Conservation (phyloP, 129 eudicot genomes). For the Lactuca saligna region DNA sequence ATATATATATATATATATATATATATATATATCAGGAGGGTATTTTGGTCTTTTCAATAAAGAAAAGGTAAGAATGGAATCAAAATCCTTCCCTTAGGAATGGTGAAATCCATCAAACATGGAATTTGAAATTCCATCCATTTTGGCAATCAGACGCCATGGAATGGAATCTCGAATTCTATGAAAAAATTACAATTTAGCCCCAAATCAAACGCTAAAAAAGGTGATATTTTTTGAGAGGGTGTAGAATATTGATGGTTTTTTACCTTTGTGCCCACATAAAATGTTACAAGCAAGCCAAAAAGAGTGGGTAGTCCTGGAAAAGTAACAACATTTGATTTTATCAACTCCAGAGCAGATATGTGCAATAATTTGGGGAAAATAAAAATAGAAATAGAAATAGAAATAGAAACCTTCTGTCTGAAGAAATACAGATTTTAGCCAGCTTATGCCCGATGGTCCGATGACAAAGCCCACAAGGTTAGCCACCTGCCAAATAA, state of each 20-base stretch:
- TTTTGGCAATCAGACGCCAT: too few relatives aligned
- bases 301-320: conserved; percentile 76
- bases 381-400: conserved; percentile 9
- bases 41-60: too few relatives aligned
- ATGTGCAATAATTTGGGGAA: conserved; percentile 5
- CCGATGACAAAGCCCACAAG: conserved; percentile 97
- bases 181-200: too few relatives aligned
- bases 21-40: too few relatives aligned
- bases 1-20: too few relatives aligned
- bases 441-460: conserved; percentile 86
- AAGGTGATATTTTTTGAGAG: too few relatives aligned
- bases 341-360: conserved; percentile 1
- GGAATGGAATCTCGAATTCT: too few relatives aligned
- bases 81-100: too few relatives aligned
- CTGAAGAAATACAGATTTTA: conserved; percentile 63
- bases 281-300: conserved; percentile 67
- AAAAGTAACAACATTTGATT: conserved; percentile 9
- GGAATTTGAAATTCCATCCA: too few relatives aligned
- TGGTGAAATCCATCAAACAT: too few relatives aligned
- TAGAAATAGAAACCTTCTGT: conserved; percentile 52
- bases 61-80: too few relatives aligned
- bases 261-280: conserved; percentile 81
- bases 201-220: too few relatives aligned
- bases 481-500: conserved; percentile 76
- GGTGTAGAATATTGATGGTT: neutral